Evolutionary conservation across 2,329 filamentous ascomycete species (phyloP).

Genomic region (Zarea fungicola): DNA sequence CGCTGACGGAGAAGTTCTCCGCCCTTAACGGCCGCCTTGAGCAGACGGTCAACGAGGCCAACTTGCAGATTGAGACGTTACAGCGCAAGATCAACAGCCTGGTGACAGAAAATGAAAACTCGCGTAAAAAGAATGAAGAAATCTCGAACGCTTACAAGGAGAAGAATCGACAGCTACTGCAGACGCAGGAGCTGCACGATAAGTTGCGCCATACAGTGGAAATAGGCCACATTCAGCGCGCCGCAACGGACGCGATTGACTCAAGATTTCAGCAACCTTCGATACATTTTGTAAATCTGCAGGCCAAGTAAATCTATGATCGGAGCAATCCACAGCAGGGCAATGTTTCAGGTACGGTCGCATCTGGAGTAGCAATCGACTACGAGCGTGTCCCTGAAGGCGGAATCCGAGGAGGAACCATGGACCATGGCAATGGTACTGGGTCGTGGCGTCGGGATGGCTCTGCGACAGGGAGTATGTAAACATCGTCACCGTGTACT

Average conservation of each 20-base stretch:
- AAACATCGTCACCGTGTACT: too few relatives aligned
- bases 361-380: neutral
- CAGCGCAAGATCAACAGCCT: conserved; percentile 59
- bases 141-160: conserved; percentile 61
- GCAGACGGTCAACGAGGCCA: conserved; percentile 68
- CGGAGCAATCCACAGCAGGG: neutral
- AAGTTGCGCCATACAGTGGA: conserved; percentile 53
- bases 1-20: conserved; percentile 66
- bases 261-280: conserved; percentile 15
- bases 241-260: conserved; percentile 43
- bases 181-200: conserved; percentile 62
- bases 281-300: conserved; percentile 12
- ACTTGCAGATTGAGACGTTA: conserved; percentile 62
- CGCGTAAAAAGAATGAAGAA: conserved; percentile 69
- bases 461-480: neutral
- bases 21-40: conserved; percentile 62
- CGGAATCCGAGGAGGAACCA: neutral
- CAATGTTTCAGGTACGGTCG: neutral
- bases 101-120: conserved; percentile 54
- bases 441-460: neutral
- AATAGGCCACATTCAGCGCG: conserved; percentile 49
- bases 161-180: conserved; percentile 63
- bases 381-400: neutral
- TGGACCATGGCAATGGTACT: neutral
- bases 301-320: conserved; percentile 10